Evolutionary conservation across 495 filamentous ascomycete species (phyloP), one percentile per base, ranked within the genome.

Genomic region (Hypoxylon trugodes): DNA sequence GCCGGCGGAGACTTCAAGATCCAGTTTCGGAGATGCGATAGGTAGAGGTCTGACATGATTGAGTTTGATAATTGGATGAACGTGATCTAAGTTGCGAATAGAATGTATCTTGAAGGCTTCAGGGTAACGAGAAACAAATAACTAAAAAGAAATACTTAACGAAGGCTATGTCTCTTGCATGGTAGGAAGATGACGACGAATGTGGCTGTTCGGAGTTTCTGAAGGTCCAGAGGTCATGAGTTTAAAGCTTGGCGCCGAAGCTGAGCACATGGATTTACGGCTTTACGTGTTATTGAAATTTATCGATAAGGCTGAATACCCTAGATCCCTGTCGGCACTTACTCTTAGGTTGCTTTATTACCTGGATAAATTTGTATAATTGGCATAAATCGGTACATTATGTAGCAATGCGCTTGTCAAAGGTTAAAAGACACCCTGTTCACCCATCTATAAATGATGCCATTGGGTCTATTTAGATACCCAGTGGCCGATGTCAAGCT

Each of bases 1-100:
- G 90, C 86, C 3, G 94, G 95, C 1, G 95, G 95, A 24, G 92
- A 96, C 57, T 87, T 87, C 51, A 94, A 77, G 62, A 98, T 79
- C 95, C 95, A 98, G 79, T 87, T 91, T 50, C 91, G 88, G 25
- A 92, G 70, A 55, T 87, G 84, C 5, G 89, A 88, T 9, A 95
- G 81, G 64, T 93, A 87, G 37, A 80, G 73, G 64, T 79, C 76
- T 21, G 79, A 80, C 82, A 84, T 84, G 43, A 18, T 61, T 50
- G 32, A 30, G 28, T 6, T 52, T 6, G 16, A 48, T 7, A 6
- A 18, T 43, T 51, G 16, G 30, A 38, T 30, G 33, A 25, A 24
- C 2, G 13, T 1, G 18, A 37, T 16, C 36, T 35, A 91, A 91
- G 3, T 91, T 91, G 24, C 90, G 92, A 59, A 84, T 84, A 46